Evolutionary conservation across 225 moss, liverwort and hornwort species (phyloP).

Genomic region (Climacium dendroides): DNA sequence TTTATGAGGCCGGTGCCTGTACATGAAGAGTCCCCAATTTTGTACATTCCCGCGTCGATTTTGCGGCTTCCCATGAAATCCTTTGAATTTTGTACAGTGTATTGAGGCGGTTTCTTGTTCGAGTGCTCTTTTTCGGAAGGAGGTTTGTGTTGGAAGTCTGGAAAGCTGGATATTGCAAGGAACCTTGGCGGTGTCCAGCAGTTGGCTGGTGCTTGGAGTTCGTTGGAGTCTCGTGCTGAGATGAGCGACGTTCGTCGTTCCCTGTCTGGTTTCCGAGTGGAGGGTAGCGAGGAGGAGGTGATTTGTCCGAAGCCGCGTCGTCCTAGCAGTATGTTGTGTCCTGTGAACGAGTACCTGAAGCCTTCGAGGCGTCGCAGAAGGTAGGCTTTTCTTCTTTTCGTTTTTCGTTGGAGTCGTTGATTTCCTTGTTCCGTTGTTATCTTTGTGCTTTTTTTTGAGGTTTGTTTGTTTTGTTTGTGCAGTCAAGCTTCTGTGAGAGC

Average conservation of each 20-base stretch:
- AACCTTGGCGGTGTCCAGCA: slow-evolving; percentile 87
- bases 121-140: not conserved
- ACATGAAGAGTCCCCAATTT: slow-evolving; percentile 21
- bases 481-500: slow-evolving; percentile 58
- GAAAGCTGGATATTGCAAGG: slow-evolving; percentile 93
- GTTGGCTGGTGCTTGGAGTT: slow-evolving; percentile 64
- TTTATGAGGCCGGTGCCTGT: slow-evolving; percentile 9
- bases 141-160: not conserved
- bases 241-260: slow-evolving; percentile 74
- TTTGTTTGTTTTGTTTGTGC: not conserved
- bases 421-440: not conserved
- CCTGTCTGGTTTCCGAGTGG: slow-evolving; percentile 59
- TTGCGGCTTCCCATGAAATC: not conserved
- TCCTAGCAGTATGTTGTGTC: slow-evolving; percentile 55
- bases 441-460: not conserved
- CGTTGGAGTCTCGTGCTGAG: slow-evolving; percentile 54
- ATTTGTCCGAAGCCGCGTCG: slow-evolving; percentile 89
- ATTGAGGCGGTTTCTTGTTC: not conserved
- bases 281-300: slow-evolving; percentile 69
- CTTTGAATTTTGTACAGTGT: not conserved
- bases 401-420: not conserved
- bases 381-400: not conserved
- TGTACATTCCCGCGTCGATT: not conserved
- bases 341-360: slow-evolving; percentile 57
- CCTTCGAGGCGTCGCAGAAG: slow-evolving; percentile 68